Evolutionary conservation across 345 rosid genomes (phyloP), one percentile per base, ranked within the genome.

Genomic region (Hypericum androsaemum): DNA sequence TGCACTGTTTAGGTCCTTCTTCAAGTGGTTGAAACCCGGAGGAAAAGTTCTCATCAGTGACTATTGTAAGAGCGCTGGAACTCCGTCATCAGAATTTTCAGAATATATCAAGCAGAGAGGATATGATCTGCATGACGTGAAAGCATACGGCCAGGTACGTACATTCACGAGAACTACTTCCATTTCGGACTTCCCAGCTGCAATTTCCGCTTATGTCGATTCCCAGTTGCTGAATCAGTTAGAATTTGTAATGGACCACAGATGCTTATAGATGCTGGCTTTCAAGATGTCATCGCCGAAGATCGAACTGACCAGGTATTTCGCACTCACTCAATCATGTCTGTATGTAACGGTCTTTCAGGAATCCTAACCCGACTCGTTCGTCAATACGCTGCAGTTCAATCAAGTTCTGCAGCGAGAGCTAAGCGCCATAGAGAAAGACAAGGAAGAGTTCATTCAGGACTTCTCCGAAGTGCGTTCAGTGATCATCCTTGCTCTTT

Each of bases 201-300:
- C 32, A 4, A 22, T 4, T 22, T 1, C 4, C 32, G 32, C 32
- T 22, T 22, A 22, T 4, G n/a, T 64, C 12, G 35, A 15, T 37
- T 53, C 35, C 12, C 10, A 43, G 3, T 37, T 42, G 6, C 37
- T 42, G n/a, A 53, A 7, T 37, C 45, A 58, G 5, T 63, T 44
- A 47, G 12, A 8, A 1, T n/a, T 39, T 52, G 16, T 48, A 13
- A 22, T 56, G 48, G 45, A 39, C 36, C 8, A 0, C 65, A 89
- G 97, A 86, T 89, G 95, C 95, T 89, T 15, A 58, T 42, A 48
- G 83, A 83, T 77, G 89, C 97, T 65, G 97, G 99, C 39, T 94
- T 94, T 61, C 60, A 55, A 11, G 82, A 82, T 12, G 90, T 88
- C 37, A 37, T 68, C 48, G 94, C 84, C 0, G 95, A 88, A 71